Base-by-base conservation (phyloP, 2,329 filamentous ascomycete genomes). In the Zymoseptoria brevis region DNA sequence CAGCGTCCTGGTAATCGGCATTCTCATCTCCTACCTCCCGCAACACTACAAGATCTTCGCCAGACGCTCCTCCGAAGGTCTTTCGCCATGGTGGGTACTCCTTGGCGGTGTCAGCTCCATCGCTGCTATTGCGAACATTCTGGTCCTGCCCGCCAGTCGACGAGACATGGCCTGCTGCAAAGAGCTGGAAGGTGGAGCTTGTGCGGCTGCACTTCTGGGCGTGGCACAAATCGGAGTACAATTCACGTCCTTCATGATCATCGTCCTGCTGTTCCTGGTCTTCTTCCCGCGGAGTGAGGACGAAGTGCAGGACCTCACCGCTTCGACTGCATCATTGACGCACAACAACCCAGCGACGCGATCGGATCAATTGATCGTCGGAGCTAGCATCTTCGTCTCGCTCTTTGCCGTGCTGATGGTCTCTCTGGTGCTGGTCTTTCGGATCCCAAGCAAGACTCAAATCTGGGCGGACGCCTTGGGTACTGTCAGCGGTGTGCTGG, bases 61-160 rank as follows among this genome's bases (percentile, higher is more conserved):
- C 49, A 85, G 91, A 57, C 84, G 87, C 62, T 94, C 90, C 13
- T 95, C 93, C 21, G 93, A 96, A 73, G 94, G 94, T 62, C 92
- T 99, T 62, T 96, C 92, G 29, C 93, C 94, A 8, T 94, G 93
- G 75, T 99, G 96, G 72, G 86, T 99, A 64, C 83, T 97, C 1
- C 84, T 99, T n/a, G 94, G 94, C 61, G 90, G 89, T 24, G 93
- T 93, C 1, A 95, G 90, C 7, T 67, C 96, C 89, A 55, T 89
- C 53, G 87, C 89, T 26, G 88, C 89, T 24, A 90, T 99, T 69
- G 90, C 89, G 64, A 97, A 97, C 71, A 96, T 99, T 71, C 79
- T 97, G 56, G 87, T 90, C 0, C 83, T 96, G 13, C 89, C 90
- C n/a, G 83, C 86, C 60, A 96, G 90, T 58, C 84, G 89, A 35